Evolutionary conservation across 306 rosid genomes (phyloP).

Genomic region (Ormosia semicastrata): DNA sequence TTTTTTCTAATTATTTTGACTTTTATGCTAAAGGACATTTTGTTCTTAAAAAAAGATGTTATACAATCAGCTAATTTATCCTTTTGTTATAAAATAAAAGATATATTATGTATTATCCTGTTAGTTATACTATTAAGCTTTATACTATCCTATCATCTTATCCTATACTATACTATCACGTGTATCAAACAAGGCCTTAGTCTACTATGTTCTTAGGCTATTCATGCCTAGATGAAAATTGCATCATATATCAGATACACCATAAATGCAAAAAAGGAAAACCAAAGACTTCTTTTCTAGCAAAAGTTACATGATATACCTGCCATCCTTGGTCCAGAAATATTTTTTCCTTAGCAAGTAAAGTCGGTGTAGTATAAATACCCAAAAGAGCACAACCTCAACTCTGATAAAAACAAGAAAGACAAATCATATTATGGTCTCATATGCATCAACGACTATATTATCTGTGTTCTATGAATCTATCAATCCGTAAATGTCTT

Average conservation of each 20-base stretch:
- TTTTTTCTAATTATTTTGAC: too few relatives aligned
- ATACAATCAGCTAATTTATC: too few relatives aligned
- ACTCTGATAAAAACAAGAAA: constrained; percentile 37
- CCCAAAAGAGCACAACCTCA: constrained; percentile 64
- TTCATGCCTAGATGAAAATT: background rate
- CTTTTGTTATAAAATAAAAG: too few relatives aligned
- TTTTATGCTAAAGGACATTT: too few relatives aligned
- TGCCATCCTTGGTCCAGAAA: constrained; percentile 76
- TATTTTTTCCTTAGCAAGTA: constrained; percentile 55
- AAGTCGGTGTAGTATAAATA: constrained; percentile 56
- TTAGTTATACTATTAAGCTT: too few relatives aligned
- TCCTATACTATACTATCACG: too few relatives aligned
- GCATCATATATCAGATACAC: background rate
- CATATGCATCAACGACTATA: background rate
- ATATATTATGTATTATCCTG: too few relatives aligned
- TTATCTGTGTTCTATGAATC: background rate
- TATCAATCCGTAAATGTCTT: background rate
- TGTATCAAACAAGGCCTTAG: too few relatives aligned
- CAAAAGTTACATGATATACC: constrained; percentile 32
- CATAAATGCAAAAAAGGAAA: background rate
- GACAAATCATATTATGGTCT: background rate
- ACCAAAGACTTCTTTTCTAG: background rate
- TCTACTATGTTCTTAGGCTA: background rate
- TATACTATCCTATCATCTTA: too few relatives aligned
- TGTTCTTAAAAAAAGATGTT: too few relatives aligned